Percentiles rank a stretch among this genome's conserved stretches.
Conservation (phyloP, 345 rosid genomes). For the Theobroma cacao region DNA sequence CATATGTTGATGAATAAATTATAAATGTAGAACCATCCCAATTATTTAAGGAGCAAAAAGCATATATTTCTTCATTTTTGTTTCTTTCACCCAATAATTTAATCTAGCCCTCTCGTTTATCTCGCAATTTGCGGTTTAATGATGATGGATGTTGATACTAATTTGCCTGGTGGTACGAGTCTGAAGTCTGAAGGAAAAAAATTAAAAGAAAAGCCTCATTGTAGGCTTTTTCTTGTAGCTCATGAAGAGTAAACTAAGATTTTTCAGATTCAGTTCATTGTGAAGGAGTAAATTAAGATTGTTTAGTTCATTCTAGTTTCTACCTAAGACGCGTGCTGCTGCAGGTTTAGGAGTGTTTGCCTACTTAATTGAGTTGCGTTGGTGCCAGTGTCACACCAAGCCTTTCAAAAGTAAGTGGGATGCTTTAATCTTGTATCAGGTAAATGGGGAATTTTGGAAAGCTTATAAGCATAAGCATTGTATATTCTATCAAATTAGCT, state of each 20-base stretch:
- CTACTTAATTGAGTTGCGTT: too few species aligned
- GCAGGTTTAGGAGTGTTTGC: not conserved
- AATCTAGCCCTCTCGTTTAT: not conserved
- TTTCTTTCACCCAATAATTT: not conserved
- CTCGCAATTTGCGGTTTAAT: not conserved
- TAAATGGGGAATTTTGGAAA: too few species aligned
- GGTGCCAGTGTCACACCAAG: too few species aligned
- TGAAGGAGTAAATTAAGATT: not conserved
- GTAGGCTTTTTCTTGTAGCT: not conserved
- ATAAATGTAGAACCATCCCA: slow-evolving; percentile 24
- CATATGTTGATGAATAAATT: slow-evolving; percentile 21
- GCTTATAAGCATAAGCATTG: too few species aligned
- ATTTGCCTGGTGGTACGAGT: too few species aligned
- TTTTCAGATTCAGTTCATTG: not conserved
- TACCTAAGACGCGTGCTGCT: too few species aligned
- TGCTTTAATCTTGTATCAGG: too few species aligned
- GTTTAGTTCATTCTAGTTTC: too few species aligned
- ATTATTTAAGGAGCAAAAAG: slow-evolving; percentile 7
- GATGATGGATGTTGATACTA: not conserved
- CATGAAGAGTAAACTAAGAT: not conserved
- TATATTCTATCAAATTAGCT: too few species aligned
- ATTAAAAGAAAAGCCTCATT: not conserved
- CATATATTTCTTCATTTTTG: not conserved
- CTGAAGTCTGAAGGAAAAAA: too few species aligned
- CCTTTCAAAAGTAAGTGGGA: too few species aligned